phyloP scores from a whole-genome alignment of 495 filamentous ascomycete genomes.

The Pyrenula aspistea region DNA sequence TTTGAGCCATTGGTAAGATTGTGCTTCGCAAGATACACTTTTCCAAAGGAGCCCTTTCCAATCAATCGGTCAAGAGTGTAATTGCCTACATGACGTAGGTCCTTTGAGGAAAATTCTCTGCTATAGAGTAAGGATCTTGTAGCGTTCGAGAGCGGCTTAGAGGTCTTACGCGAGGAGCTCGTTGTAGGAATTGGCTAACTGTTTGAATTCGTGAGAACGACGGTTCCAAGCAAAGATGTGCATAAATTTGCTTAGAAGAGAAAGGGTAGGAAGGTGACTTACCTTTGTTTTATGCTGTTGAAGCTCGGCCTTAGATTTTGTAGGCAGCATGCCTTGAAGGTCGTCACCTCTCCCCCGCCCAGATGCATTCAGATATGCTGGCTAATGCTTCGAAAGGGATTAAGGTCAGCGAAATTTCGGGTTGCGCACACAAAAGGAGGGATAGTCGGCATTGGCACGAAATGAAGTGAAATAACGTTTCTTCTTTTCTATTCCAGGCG shows the following conservation, averaged over 20 bases:
- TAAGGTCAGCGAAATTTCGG: background rate
- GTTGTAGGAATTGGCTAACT: conserved; percentile 96
- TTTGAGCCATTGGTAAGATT: conserved; percentile 98
- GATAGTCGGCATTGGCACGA: background rate
- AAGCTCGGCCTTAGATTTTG: conserved; percentile 72
- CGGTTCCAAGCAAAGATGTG: conserved; percentile 4
- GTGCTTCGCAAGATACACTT: conserved; percentile 92
- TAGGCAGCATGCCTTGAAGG: conserved; percentile 32
- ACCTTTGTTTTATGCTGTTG: conserved; percentile 93
- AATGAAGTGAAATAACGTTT: background rate
- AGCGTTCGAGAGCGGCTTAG: background rate
- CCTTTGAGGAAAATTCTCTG: conserved; percentile 90
- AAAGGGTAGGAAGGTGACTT: conserved; percentile 12
- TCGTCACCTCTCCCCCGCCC: background rate
- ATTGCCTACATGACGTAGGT: conserved; percentile 84
- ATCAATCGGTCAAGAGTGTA: conserved; percentile 86
- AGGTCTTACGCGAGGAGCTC: conserved; percentile 77
- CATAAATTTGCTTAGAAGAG: conserved; percentile 1
- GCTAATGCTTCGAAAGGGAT: background rate
- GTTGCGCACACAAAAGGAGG: background rate
- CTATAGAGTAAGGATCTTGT: conserved; percentile 5
- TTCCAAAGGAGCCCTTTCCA: conserved; percentile 95
- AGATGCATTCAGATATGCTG: background rate
- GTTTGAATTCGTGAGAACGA: conserved; percentile 17
- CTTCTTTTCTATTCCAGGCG: background rate